Percentiles rank a stretch among this genome's conserved stretches.
Conservation (phyloP, 2,329 filamentous ascomycete species). For the Endoconidiophora laricicola region DNA sequence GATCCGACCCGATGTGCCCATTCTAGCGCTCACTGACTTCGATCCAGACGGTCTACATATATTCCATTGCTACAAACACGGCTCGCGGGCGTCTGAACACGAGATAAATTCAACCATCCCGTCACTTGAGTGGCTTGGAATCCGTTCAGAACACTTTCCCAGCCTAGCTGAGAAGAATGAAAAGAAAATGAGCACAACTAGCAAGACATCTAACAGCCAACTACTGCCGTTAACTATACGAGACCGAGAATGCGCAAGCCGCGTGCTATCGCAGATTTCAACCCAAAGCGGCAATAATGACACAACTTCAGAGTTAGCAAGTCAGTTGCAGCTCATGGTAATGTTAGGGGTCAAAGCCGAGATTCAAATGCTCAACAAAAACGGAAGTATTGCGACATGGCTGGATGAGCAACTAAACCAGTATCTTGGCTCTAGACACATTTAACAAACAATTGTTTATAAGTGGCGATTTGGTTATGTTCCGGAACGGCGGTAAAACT, state of each 20-base stretch:
- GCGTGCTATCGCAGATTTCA: slow-evolving; percentile 29
- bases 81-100: slow-evolving; percentile 45
- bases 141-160: slow-evolving; percentile 28
- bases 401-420: slow-evolving; percentile 21
- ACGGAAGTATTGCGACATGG: slow-evolving; percentile 33
- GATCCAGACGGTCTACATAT: slow-evolving; percentile 66
- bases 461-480: too few species aligned
- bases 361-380: slow-evolving; percentile 51
- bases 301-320: slow-evolving; percentile 15
- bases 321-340: slow-evolving; percentile 55
- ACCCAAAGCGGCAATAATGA: too few species aligned
- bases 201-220: slow-evolving; percentile 13
- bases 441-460: not conserved
- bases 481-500: too few species aligned
- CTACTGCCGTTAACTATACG: slow-evolving; percentile 28
- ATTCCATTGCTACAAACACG: slow-evolving; percentile 54
- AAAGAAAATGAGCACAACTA: not conserved
- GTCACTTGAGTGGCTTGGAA: slow-evolving; percentile 47
- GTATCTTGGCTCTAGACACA: too few species aligned
- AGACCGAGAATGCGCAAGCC: slow-evolving; percentile 41
- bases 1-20: slow-evolving; percentile 32
- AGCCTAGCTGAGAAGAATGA: not conserved
- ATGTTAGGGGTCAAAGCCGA: slow-evolving; percentile 61
- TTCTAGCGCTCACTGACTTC: slow-evolving; percentile 53
- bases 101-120: slow-evolving; percentile 36